Conservation (phyloP, 169 alveolate species). For the Eimeria zaria region DNA sequence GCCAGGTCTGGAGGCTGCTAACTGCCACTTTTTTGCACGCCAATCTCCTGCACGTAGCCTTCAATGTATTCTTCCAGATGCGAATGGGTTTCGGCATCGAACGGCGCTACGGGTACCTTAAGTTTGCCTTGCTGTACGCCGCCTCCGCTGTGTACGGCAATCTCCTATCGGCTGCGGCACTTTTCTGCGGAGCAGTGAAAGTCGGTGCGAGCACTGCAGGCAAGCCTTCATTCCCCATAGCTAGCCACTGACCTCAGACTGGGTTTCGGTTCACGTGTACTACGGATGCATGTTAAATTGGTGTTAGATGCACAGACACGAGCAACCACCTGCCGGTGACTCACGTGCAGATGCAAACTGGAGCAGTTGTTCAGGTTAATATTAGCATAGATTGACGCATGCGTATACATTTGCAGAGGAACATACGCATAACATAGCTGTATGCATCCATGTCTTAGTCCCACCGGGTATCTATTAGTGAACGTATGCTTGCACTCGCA, state of each 20-base stretch:
- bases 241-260: background rate
- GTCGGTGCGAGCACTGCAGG: slow-evolving; percentile 94
- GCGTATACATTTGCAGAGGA: background rate
- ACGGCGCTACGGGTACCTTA: slow-evolving; percentile 89
- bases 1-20: slow-evolving; percentile 93
- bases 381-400: background rate
- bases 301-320: background rate
- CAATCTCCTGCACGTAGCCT: slow-evolving; percentile 90
- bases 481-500: background rate
- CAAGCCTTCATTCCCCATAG: background rate
- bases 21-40: slow-evolving; percentile 92
- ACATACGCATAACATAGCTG: background rate
- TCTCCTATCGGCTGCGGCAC: slow-evolving; percentile 89
- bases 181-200: slow-evolving; percentile 89
- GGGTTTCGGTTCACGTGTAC: background rate
- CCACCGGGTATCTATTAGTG: background rate
- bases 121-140: slow-evolving; percentile 87
- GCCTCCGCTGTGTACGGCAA: slow-evolving; percentile 91
- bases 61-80: slow-evolving; percentile 91
- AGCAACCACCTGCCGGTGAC: background rate
- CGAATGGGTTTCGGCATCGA: slow-evolving; percentile 92
- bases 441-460: background rate
- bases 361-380: background rate
- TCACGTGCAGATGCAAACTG: background rate
- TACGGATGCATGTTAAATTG: background rate